Evolutionary conservation across 169 alveolate species (phyloP).

Genomic region (Plasmodium adleri): DNA sequence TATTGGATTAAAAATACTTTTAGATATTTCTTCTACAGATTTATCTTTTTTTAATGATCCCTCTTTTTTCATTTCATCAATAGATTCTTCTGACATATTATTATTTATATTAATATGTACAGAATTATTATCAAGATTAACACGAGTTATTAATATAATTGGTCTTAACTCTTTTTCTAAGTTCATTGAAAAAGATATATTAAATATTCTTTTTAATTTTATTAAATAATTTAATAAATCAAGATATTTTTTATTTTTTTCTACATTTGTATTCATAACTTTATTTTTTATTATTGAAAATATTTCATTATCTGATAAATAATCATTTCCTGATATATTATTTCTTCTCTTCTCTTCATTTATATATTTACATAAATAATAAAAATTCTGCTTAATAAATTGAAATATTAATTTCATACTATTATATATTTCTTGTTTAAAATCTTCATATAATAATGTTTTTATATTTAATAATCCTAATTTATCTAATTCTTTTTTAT

Average conservation of each 20-base stretch:
- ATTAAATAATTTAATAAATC: constrained; percentile 16
- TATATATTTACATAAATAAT: neutral
- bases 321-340: neutral
- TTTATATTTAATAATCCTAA: constrained; percentile 11
- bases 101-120: constrained; percentile 8
- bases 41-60: neutral
- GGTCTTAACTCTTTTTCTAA: neutral
- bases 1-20: neutral
- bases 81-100: neutral
- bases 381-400: constrained; percentile 28
- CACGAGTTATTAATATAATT: neutral
- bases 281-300: constrained; percentile 8
- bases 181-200: constrained; percentile 3
- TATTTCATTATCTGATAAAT: neutral
- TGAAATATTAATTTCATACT: constrained; percentile 7
- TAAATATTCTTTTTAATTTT: constrained; percentile 2
- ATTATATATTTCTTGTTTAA: constrained; percentile 26
- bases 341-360: constrained; percentile 18
- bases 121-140: constrained; percentile 1
- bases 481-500: constrained; percentile 1
- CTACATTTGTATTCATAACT: constrained; percentile 13
- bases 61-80: neutral
- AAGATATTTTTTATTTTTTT: constrained; percentile 23
- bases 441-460: constrained; percentile 16
- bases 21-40: neutral